phyloP scores from a whole-genome alignment of 306 rosid genomes.

The Rosa chinensis region DNA sequence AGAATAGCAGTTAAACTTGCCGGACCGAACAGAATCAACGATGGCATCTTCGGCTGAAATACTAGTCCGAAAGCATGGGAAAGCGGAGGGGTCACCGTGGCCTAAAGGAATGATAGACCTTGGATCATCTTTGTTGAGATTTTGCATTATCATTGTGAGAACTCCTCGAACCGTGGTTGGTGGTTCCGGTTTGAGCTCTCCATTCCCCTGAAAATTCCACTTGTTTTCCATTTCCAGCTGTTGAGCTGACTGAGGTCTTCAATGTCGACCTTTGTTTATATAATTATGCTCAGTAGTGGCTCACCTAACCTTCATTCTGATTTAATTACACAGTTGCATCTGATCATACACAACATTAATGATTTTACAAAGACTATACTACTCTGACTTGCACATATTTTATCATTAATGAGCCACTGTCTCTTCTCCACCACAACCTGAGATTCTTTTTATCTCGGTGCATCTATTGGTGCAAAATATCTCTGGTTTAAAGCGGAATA shows the following conservation, averaged over 20 bases:
- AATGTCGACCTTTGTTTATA: neutral
- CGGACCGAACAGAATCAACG: constrained; percentile 26
- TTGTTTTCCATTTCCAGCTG: constrained; percentile 7
- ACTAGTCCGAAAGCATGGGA: constrained; percentile 30
- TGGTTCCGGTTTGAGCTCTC: neutral
- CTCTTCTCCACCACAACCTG: too few relatives aligned
- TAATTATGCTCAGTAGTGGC: too few relatives aligned
- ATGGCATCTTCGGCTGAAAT: constrained; percentile 30
- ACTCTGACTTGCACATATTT: too few relatives aligned
- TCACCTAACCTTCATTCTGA: too few relatives aligned
- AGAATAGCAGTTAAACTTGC: constrained; percentile 24
- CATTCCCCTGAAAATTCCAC: constrained; percentile 12
- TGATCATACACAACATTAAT: too few relatives aligned
- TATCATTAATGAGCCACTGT: too few relatives aligned
- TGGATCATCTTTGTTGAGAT: constrained; percentile 12
- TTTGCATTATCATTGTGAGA: neutral
- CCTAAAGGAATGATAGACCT: constrained; percentile 27
- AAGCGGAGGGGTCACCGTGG: constrained; percentile 34
- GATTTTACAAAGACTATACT: too few relatives aligned
- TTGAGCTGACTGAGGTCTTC: neutral
- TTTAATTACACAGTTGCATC: too few relatives aligned
- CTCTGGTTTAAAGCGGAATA: too few relatives aligned
- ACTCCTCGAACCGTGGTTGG: neutral
- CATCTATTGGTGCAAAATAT: too few relatives aligned
- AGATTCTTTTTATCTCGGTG: too few relatives aligned